A percentile compares a stretch with the other conserved stretches of the same genome.
phyloP scores from a whole-genome alignment of 768 basidiomycete genomes.

The Kwoniella sp. region DNA sequence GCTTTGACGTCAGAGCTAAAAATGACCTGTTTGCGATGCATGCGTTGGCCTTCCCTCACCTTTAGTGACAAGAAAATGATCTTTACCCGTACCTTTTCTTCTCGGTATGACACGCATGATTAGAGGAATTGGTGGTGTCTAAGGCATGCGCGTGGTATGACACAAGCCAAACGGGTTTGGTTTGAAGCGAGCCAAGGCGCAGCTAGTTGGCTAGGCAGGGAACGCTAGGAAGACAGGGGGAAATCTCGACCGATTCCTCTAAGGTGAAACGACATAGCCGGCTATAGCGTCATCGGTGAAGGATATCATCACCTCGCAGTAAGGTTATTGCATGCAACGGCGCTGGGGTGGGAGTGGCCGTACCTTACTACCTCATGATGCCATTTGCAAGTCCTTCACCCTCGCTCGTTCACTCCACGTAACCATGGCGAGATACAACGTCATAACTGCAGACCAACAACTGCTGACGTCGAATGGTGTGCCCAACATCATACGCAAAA shows the following conservation, averaged over 20 bases:
- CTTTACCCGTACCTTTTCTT: not conserved
- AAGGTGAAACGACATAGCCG: not conserved
- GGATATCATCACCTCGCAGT: not conserved
- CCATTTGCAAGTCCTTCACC: no score
- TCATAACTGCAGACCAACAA: not conserved
- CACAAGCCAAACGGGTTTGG: no score
- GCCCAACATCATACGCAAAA: not conserved
- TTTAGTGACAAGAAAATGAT: no score
- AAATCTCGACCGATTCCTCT: not conserved
- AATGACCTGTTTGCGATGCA: not conserved
- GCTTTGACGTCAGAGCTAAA: conserved; percentile 23
- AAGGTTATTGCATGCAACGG: no score
- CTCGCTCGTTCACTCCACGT: no score
- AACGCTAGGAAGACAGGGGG: no score
- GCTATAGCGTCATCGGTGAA: not conserved
- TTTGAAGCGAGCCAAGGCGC: not conserved
- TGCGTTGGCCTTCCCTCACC: not conserved
- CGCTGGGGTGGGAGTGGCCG: not conserved
- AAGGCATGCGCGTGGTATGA: not conserved
- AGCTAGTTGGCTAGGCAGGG: no score
- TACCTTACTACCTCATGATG: not conserved
- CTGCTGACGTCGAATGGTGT: not conserved
- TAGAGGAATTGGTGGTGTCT: not conserved
- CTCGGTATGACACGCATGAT: not conserved
- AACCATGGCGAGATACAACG: not conserved